Evolutionary conservation across 768 basidiomycete genomes (phyloP).

Genomic region (Daedaleopsis nitida): DNA sequence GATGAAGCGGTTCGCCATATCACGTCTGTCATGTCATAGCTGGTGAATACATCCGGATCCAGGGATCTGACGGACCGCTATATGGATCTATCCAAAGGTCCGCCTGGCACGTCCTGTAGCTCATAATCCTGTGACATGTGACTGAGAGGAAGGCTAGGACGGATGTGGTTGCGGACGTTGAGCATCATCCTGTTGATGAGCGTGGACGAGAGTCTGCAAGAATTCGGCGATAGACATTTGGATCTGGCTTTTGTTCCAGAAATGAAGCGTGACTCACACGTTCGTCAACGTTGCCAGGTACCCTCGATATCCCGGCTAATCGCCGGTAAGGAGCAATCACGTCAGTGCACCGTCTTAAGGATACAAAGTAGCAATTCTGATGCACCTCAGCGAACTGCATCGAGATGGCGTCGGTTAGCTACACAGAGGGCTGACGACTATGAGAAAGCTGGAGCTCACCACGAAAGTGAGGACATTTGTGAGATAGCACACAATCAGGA

Average conservation of each 20-base stretch:
- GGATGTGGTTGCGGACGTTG: conserved; percentile 4
- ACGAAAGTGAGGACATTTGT: not conserved
- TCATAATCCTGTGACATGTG: not conserved
- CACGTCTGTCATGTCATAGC: too few relatives aligned
- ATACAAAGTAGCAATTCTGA: not conserved
- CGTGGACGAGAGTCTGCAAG: not conserved
- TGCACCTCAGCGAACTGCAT: not conserved
- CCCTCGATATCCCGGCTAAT: not conserved
- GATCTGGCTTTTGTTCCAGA: not conserved
- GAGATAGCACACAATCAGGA: not conserved
- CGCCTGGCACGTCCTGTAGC: too few relatives aligned
- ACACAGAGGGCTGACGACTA: not conserved
- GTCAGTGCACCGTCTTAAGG: not conserved
- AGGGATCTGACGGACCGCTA: too few relatives aligned
- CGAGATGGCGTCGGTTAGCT: not conserved
- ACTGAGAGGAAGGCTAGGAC: not conserved
- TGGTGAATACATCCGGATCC: too few relatives aligned
- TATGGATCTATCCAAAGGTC: too few relatives aligned
- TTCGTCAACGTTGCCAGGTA: not conserved
- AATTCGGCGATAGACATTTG: not conserved
- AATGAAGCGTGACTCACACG: not conserved
- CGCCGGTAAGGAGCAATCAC: not conserved
- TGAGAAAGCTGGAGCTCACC: not conserved
- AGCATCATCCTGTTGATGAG: not conserved
- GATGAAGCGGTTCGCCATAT: too few relatives aligned